Evolutionary conservation across 164 flowering plant genomes (phyloP).

Genomic region (Protea cynaroides): DNA sequence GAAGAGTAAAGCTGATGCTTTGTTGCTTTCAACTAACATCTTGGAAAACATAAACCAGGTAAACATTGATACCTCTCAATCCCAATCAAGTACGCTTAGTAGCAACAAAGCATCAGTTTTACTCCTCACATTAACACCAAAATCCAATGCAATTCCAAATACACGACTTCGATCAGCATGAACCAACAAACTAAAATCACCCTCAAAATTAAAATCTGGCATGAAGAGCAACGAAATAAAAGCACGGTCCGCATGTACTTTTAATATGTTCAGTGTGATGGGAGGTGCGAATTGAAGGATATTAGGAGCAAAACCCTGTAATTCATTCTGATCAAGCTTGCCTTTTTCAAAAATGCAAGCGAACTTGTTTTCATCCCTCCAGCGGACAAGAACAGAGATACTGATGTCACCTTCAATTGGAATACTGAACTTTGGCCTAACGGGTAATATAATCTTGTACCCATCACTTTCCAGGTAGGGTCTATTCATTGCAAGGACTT

Average conservation of each 20-base stretch:
- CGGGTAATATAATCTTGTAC: conserved; percentile 74
- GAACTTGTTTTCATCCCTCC: conserved; percentile 60
- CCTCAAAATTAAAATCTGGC: conserved; percentile 55
- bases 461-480: conserved; percentile 49
- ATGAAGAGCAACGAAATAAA: conserved; percentile 82
- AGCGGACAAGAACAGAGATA: conserved; percentile 68
- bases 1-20: conserved; percentile 60
- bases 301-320: no score
- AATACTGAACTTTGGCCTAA: conserved; percentile 54
- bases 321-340: no score
- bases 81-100: conserved; percentile 88
- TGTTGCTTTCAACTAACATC: no score
- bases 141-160: conserved; percentile 84
- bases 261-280: conserved; percentile 59
- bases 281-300: conserved; percentile 73
- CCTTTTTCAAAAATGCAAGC: conserved; percentile 61
- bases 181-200: conserved; percentile 54
- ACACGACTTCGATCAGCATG: no score
- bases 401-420: conserved; percentile 38
- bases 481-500: conserved; percentile 40
- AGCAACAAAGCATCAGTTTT: conserved; percentile 82
- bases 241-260: no score
- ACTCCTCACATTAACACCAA: conserved; percentile 72
- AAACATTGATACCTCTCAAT: no score
- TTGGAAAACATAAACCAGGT: no score